Base-by-base conservation (phyloP, 805 yeast genomes). In the Wickerhamomyces queroliae region DNA sequence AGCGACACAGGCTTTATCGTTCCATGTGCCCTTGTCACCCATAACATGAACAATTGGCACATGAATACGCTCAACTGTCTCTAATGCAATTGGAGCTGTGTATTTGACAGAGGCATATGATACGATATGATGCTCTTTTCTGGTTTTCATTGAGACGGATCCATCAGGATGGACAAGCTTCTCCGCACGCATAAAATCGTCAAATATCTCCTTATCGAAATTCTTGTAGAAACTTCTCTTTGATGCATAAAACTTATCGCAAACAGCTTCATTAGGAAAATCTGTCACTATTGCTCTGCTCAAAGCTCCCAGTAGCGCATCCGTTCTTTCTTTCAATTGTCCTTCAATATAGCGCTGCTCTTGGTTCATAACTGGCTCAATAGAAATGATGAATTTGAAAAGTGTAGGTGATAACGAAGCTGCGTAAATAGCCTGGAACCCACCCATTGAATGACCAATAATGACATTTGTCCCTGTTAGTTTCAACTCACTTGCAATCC, bases 361-460 rank as follows among this genome's bases (percentile, higher is more conserved):
- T 41, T 52, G 44, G 38, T 55, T 67, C 13, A 65, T 58, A 11
- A 80, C 83, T 1, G 85, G 79, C 47, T 81, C 88, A 16, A 78
- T 56, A 1, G 73, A 62, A 2, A 80, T 53, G 8, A 74, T 59
- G 2, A 75, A 63, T 39, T 75, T 76, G 42, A 75, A 69, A 21
- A 77, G 55, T 12, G 49, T 43, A 0, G 84, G 83, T 40, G 66
- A 73, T 29, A 64, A 55, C 18, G 61, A 59, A 2, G 69, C 69
- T 3, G 80, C 74, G 38, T 64, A 52, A 8, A 78, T 42, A 0
- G 69, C 67, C 33, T 59, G 66, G 42, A 63, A 65, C 1, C 83
- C 90, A 8, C 89, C 88, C 70, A 77, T 69, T 0, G 88, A 81
- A 53, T 83, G 90, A 13, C 88, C 89, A 16, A 81, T 52, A 3